A percentile compares a stretch with the other conserved stretches of the same genome.
These are phyloP conservation scores for Salvia miltiorrhiza DNA, from an alignment of 257 asterid species.

Conservation along the genomic window DNA sequence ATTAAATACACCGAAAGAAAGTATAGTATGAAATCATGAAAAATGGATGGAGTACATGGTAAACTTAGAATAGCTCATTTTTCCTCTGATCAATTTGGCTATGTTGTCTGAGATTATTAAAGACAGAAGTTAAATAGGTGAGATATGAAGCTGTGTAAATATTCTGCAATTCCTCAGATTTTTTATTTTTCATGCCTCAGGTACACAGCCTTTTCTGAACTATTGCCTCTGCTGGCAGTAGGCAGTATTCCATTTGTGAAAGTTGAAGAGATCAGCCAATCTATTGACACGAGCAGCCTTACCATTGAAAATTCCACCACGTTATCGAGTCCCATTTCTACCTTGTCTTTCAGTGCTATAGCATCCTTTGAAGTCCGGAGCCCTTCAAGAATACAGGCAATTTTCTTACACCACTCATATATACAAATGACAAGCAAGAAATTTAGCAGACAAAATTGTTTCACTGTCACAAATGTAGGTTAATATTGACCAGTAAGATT, in stretches of 20 bases:
- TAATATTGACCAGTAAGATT: background rate
- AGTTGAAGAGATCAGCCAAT: conserved; percentile 82
- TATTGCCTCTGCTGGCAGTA: conserved; percentile 87
- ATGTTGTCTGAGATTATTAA: background rate
- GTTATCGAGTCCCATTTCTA: conserved; percentile 64
- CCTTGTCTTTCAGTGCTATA: conserved; percentile 68
- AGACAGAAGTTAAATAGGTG: background rate
- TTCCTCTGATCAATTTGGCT: background rate
- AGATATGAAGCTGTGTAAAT: background rate
- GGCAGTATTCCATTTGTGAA: conserved; percentile 69
- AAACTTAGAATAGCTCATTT: too few relatives aligned
- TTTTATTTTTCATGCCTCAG: conserved; percentile 42
- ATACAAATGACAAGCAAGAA: background rate
- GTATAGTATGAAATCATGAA: too few relatives aligned
- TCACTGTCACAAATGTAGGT: background rate
- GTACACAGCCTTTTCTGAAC: conserved; percentile 91
- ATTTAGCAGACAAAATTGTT: background rate
- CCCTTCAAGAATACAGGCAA: conserved; percentile 87
- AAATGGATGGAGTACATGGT: too few relatives aligned
- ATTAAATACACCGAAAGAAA: background rate
- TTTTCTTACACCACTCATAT: background rate
- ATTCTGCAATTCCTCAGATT: conserved; percentile 5
- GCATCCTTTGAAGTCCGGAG: conserved; percentile 81
- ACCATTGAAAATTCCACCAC: conserved; percentile 68
- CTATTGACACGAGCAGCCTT: conserved; percentile 56